Evolutionary conservation across 306 rosid genomes (phyloP).

Genomic region (Carpinus viminea): DNA sequence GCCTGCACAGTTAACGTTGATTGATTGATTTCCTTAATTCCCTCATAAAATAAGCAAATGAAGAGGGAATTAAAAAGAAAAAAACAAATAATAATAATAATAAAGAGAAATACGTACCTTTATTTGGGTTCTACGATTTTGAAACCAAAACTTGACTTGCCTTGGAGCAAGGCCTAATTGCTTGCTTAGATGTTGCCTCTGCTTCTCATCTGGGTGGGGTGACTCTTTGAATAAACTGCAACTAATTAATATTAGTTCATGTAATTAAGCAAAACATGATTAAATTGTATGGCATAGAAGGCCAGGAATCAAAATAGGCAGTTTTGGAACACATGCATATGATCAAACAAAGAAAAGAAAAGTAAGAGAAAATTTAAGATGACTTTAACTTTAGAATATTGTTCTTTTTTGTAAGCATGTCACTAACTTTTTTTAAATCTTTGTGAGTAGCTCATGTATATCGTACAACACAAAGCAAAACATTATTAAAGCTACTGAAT

Average conservation of each 20-base stretch:
- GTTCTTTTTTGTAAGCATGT: constrained; percentile 25
- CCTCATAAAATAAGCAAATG: neutral
- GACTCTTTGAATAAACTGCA: constrained; percentile 92
- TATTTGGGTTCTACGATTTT: constrained; percentile 97
- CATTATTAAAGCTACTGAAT: constrained; percentile 17
- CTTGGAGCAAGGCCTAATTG: constrained; percentile 90
- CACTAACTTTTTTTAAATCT: constrained; percentile 28
- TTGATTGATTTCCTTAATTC: too few species aligned
- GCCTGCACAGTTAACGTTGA: constrained; percentile 45
- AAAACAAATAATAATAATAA: neutral
- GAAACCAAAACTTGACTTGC: constrained; percentile 99
- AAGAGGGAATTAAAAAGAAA: neutral
- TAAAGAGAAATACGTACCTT: constrained; percentile 46
- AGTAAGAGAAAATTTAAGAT: constrained; percentile 14
- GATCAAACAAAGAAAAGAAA: constrained; percentile 30
- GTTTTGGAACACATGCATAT: neutral
- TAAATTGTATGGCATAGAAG: neutral
- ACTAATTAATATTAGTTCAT: neutral
- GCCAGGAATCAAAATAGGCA: neutral
- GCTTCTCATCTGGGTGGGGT: constrained; percentile 98
- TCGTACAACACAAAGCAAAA: constrained; percentile 18
- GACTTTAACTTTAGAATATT: constrained; percentile 30
- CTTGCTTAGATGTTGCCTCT: constrained; percentile 93
- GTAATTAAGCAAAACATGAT: neutral
- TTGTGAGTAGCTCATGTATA: constrained; percentile 13